Evolutionary conservation across 768 basidiomycete species (phyloP), one percentile per base, ranked within the genome.

Genomic region (Chalciporus sphaerocephalus): DNA sequence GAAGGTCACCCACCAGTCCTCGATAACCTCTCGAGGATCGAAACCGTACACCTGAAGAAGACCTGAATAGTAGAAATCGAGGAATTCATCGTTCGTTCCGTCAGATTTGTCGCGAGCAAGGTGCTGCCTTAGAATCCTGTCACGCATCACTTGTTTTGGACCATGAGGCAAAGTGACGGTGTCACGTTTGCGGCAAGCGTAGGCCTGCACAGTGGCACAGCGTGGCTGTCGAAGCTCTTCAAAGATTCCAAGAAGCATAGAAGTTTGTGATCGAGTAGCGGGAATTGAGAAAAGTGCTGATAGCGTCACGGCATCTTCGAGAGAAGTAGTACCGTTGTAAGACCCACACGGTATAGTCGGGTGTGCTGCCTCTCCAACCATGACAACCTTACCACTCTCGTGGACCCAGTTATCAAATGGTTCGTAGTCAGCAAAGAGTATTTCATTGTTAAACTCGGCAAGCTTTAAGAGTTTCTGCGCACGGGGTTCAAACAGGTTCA

Each of bases 1-100:
- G 75, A 73, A 78, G 34, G 71, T 75, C 3, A 73, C 73, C 79
- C 79, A 83, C 79, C 79, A 83, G 58, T 81, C 78, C 44, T 79
- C 76, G 18, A 76, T 80, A 35, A 67, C 69, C 47, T 83, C 79
- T 17, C 62, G 67, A 5, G 78, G 71, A 48, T 78, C 70, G 54
- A 78, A 75, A 9, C 66, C 60, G 41, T 72, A 75, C 46, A 80
- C 51, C 24, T 69, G 68, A 44, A 80, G 59, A 48, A 79, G 74
- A 22, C 71, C 70, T 45, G 73, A 71, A 69, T 79, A 81, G 25
- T 74, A 68, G 22, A 56, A 60, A 43, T 60, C 64, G 38, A 81
- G 67, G 23, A 64, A 65, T 6, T 64, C 69, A 53, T 80, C 52
- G 39, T 54, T 50, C 15, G 48, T 35, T 1, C 51, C 75, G 51